phyloP scores from a whole-genome alignment of 1,284 basidiomycete species.

The Cryptococcus neoformans region DNA sequence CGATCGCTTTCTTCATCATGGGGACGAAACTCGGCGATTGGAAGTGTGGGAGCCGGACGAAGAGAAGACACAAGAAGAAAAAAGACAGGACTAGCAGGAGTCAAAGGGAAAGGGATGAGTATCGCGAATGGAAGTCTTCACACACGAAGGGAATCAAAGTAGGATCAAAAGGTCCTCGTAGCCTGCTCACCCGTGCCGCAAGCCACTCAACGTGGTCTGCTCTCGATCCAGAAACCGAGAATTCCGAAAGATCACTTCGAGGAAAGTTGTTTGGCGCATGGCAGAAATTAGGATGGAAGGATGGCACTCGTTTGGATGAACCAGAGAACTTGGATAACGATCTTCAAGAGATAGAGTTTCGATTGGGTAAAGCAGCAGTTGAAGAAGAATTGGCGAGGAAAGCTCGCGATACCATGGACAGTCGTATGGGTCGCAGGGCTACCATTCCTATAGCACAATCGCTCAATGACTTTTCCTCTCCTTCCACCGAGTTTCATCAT shows the following conservation, averaged over 20 bases:
- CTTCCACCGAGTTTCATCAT: not conserved
- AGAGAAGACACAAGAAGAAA: not conserved
- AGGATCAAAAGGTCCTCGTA: constrained; percentile 23
- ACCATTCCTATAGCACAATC: too few relatives aligned
- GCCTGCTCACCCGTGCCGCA: constrained; percentile 25
- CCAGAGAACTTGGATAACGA: constrained; percentile 24
- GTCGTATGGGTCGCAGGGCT: too few relatives aligned
- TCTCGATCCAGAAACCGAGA: constrained; percentile 12
- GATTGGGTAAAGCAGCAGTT: constrained; percentile 35
- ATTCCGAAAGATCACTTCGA: not conserved
- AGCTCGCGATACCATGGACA: not conserved
- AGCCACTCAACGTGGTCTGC: constrained; percentile 32
- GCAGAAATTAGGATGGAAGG: constrained; percentile 1
- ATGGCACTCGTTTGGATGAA: not conserved
- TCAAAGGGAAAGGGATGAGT: constrained; percentile 21
- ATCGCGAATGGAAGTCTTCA: constrained; percentile 30
- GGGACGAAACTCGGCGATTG: constrained; percentile 45
- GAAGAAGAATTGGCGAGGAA: constrained; percentile 33
- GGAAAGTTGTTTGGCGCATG: not conserved
- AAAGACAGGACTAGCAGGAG: not conserved
- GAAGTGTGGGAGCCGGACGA: constrained; percentile 20
- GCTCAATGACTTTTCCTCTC: too few relatives aligned
- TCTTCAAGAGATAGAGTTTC: constrained; percentile 40
- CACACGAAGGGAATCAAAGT: constrained; percentile 22
- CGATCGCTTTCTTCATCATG: constrained; percentile 52